These are phyloP conservation scores for Neurospora sp. DNA, from an alignment of 495 filamentous ascomycete genomes.

Conservation along the genomic window DNA sequence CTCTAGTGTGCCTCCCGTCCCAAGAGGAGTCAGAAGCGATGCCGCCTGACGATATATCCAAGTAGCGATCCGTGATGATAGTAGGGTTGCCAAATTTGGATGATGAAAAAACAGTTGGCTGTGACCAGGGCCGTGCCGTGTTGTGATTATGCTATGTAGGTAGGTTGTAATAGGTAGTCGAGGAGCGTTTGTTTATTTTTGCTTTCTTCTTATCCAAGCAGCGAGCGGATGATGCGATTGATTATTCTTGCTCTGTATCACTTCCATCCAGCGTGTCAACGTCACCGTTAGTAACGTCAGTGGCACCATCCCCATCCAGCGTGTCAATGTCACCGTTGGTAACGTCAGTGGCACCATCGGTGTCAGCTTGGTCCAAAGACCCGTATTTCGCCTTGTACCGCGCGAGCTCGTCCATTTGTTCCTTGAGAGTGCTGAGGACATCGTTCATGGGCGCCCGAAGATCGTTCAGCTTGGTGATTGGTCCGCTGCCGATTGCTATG, in stretches of 20 bases:
- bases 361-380: conserved; percentile 11
- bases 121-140: not conserved
- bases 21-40: not conserved
- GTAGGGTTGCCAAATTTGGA: not conserved
- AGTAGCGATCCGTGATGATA: not conserved
- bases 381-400: conserved; percentile 39
- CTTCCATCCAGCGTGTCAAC: conserved; percentile 12
- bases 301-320: conserved; percentile 9
- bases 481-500: conserved; percentile 38
- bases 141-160: not conserved
- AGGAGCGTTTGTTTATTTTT: not conserved
- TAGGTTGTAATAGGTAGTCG: not conserved
- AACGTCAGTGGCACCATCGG: not conserved
- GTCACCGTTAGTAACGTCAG: not conserved
- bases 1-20: not conserved
- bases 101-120: not conserved
- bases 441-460: conserved; percentile 40
- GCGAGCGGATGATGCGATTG: not conserved
- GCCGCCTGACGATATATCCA: not conserved
- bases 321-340: not conserved
- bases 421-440: conserved; percentile 30
- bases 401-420: conserved; percentile 35
- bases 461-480: conserved; percentile 29
- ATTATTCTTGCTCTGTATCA: conserved; percentile 23
- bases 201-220: not conserved